Conservation (phyloP, 129 eudicot species). For the Sambucus nigra region DNA sequence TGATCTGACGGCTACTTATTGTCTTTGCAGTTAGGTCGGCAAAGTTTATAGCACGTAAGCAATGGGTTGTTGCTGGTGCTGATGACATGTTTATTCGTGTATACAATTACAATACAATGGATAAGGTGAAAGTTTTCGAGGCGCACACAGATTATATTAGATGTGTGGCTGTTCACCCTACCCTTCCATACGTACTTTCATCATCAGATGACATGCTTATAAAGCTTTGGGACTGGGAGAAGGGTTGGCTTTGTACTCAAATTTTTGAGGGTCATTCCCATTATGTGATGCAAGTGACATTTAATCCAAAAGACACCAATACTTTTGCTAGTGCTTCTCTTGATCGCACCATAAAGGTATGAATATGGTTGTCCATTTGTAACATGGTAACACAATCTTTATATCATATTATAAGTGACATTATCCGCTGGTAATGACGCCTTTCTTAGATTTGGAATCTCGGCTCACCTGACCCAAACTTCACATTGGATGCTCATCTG, state of each 20-base stretch:
- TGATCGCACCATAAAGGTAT: conserved; percentile 96
- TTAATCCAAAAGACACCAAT: conserved; percentile 89
- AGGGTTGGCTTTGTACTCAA: conserved; percentile 86
- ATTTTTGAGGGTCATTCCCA: conserved; percentile 98
- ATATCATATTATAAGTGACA: conserved; percentile 7
- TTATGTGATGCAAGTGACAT: conserved; percentile 96
- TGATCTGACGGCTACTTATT: conserved; percentile 9
- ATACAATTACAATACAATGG: conserved; percentile 96
- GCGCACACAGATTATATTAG: conserved; percentile 96
- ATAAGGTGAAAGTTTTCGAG: conserved; percentile 83
- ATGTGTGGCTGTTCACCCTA: conserved; percentile 96
- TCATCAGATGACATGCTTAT: conserved; percentile 98
- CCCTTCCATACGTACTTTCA: conserved; percentile 87
- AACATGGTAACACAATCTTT: neutral
- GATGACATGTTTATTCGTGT: conserved; percentile 99
- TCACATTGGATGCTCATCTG: conserved; percentile 90
- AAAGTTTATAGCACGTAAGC: conserved; percentile 82
- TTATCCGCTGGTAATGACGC: neutral
- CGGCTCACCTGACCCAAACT: conserved; percentile 92
- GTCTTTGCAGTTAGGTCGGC: conserved; percentile 80
- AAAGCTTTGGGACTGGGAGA: conserved; percentile 99
- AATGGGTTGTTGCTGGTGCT: conserved; percentile 99
- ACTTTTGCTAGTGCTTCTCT: conserved; percentile 99
- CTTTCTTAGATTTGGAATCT: conserved; percentile 87
- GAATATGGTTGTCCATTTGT: neutral